Percentiles rank a stretch among this genome's conserved stretches.
phyloP scores from a whole-genome alignment of 768 basidiomycete species.

The Hemileccinum impolitum region DNA sequence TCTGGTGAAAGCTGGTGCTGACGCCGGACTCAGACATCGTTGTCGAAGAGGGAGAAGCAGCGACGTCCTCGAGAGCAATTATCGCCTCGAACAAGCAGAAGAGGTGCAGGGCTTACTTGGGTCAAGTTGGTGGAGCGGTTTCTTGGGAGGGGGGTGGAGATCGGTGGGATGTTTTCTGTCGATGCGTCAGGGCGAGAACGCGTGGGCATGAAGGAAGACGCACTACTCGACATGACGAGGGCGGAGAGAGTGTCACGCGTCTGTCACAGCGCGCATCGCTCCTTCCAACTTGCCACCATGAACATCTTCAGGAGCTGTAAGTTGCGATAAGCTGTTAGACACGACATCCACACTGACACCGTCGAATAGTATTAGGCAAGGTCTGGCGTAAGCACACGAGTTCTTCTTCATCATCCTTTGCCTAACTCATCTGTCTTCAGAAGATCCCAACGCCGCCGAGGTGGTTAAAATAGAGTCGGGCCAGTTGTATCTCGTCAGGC shows the following conservation, averaged over 20 bases:
- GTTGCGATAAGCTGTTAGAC: conserved; percentile 29
- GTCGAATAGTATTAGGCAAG: conserved; percentile 71
- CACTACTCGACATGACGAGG: conserved; percentile 16
- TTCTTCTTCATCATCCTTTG: conserved; percentile 12
- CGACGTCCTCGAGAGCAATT: conserved; percentile 12
- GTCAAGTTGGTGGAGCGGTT: conserved; percentile 10
- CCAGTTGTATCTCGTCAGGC: conserved; percentile 86
- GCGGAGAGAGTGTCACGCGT: conserved; percentile 25
- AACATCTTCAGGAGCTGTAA: conserved; percentile 81
- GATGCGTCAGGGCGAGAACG: neutral
- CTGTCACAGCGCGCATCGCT: conserved; percentile 19
- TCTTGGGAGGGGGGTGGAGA: conserved; percentile 15
- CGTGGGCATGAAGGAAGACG: neutral
- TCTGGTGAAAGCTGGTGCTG: conserved; percentile 19
- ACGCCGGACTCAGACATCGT: conserved; percentile 30
- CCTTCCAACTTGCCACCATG: conserved; percentile 45
- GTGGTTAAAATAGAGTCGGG: conserved; percentile 93
- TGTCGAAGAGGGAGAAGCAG: conserved; percentile 27
- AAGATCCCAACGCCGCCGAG: conserved; percentile 92
- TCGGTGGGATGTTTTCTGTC: conserved; percentile 3
- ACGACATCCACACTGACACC: conserved; percentile 19
- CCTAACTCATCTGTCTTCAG: conserved; percentile 42
- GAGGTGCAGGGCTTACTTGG: conserved; percentile 13
- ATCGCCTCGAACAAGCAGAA: neutral
- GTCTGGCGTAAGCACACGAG: conserved; percentile 82